Base-by-base conservation (phyloP, 495 filamentous ascomycete genomes). In the Rhypophila decipiens region DNA sequence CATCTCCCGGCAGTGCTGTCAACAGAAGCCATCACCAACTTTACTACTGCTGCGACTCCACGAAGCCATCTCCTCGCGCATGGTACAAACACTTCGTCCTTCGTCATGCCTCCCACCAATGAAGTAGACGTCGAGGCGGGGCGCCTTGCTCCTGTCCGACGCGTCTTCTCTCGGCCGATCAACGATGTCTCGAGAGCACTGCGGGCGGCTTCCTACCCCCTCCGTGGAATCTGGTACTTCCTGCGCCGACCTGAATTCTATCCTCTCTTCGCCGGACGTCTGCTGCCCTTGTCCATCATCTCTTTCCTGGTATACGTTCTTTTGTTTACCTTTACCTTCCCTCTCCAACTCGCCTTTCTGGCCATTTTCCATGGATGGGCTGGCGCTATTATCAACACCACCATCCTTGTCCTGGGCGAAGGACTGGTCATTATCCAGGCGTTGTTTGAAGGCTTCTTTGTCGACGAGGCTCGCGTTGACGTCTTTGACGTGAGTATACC, bases 321-420 rank as follows among this genome's bases (percentile, higher is more conserved):
- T 31, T 76, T 96, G 64, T 98, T 98, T 63, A 71, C 82, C 19
- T 86, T 96, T 60, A 83, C 88, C 18, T 98, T 95, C 56, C 59
- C 96, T 12, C 91, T 93, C 0, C 93, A 97, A 69, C 77, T 82
- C 39, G 82, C 87, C 5, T 75, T 89, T 46, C 68, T 96, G 23
- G 73, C 86, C 48, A 78, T 96, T 60, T 90, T 94, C 56, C 88
- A 88, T 44, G 93, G 93, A 0, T 56, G 56, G 47, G 87, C 87
- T 0, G 68, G 90, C 8, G 86, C 87, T 13, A 84, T 83, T 58
- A 56, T 94, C 34, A 86, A 82, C 24, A 85, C 88, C 5, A 79
- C 80, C 0, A 65, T 95, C 9, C 76, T 96, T 38, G 85, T 93
- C 7, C 74, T 96, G 18, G 85, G 80, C 46, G 93, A 97, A 58